These are phyloP conservation scores for Globisporangium barbulae DNA, from an alignment of 352 stramenopile genomes.

Conservation along the genomic window DNA sequence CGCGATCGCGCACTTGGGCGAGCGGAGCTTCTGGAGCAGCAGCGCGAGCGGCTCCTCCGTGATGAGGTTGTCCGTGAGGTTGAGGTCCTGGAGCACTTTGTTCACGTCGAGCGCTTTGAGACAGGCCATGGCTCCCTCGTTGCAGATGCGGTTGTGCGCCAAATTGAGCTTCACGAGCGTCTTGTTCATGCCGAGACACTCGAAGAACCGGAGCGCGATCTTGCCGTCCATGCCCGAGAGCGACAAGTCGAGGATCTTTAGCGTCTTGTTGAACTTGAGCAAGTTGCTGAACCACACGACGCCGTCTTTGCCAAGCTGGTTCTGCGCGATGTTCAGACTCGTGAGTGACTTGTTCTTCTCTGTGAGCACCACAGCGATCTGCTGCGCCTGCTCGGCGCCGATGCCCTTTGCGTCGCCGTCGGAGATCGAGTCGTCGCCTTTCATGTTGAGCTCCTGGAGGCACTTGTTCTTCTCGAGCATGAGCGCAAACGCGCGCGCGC, in stretches of 20 bases:
- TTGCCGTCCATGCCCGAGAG: conserved; percentile 53
- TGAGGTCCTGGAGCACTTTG: conserved; percentile 53
- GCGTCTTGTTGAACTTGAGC: conserved; percentile 44
- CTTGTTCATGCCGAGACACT: conserved; percentile 58
- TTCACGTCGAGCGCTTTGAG: conserved; percentile 56
- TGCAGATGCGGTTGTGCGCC: conserved; percentile 66
- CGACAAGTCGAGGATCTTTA: conserved; percentile 65
- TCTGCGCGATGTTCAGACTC: conserved; percentile 54
- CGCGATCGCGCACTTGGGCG: conserved; percentile 21
- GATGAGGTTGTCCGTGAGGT: conserved; percentile 70
- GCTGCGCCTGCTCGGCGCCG: conserved; percentile 38
- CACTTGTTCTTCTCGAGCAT: conserved; percentile 60
- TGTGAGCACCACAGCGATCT: conserved; percentile 39
- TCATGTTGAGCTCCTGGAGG: conserved; percentile 61
- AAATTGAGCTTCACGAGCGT: conserved; percentile 46
- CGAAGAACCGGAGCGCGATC: conserved; percentile 59
- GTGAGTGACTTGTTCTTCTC: conserved; percentile 50
- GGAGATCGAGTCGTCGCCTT: conserved; percentile 52
- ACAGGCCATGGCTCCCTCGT: conserved; percentile 67
- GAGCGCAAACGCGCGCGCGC: conserved; percentile 50
- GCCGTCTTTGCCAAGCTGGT: conserved; percentile 56
- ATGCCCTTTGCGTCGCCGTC: conserved; percentile 45
- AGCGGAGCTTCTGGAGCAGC: conserved; percentile 33
- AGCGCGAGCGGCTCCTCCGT: conserved; percentile 67
- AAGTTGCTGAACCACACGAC: conserved; percentile 48